phyloP scores from a whole-genome alignment of 345 rosid species.

The Brassica carinata region DNA sequence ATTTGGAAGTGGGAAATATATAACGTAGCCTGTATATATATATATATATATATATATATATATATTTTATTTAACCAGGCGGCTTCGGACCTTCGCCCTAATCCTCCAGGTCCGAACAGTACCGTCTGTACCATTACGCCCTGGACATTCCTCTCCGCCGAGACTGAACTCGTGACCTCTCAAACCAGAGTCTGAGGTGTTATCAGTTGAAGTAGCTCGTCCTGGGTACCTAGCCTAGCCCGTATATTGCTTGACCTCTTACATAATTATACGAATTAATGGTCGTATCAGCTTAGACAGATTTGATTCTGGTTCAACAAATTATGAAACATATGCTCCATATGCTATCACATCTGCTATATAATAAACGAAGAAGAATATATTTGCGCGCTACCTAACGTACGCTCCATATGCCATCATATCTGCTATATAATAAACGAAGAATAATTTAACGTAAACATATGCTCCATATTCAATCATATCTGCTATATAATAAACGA shows the following conservation, averaged over 20 bases:
- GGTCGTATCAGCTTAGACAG: slow-evolving; percentile 19
- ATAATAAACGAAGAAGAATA: slow-evolving; percentile 24
- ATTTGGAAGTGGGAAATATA: too few relatives aligned
- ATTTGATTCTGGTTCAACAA: slow-evolving; percentile 33
- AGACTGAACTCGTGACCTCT: too few relatives aligned
- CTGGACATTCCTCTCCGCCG: too few relatives aligned
- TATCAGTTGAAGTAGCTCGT: too few relatives aligned
- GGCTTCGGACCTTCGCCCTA: too few relatives aligned
- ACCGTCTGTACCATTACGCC: too few relatives aligned
- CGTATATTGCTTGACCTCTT: slow-evolving; percentile 19
- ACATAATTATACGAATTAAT: background rate
- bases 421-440: slow-evolving; percentile 24
- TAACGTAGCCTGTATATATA: background rate
- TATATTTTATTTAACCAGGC: too few relatives aligned
- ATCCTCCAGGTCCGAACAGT: too few relatives aligned
- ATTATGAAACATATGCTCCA: slow-evolving; percentile 13
- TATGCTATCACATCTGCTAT: slow-evolving; percentile 21
- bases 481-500: slow-evolving; percentile 26
- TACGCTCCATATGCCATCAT: slow-evolving; percentile 24
- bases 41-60: too few relatives aligned
- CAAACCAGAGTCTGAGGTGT: too few relatives aligned
- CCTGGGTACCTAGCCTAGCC: background rate
- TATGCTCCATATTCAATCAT: slow-evolving; percentile 9
- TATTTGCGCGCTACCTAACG: background rate
- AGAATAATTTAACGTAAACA: background rate